These are phyloP conservation scores for Sporothrix schenckii DNA, from an alignment of 2,329 filamentous ascomycete genomes.

Conservation along the genomic window DNA sequence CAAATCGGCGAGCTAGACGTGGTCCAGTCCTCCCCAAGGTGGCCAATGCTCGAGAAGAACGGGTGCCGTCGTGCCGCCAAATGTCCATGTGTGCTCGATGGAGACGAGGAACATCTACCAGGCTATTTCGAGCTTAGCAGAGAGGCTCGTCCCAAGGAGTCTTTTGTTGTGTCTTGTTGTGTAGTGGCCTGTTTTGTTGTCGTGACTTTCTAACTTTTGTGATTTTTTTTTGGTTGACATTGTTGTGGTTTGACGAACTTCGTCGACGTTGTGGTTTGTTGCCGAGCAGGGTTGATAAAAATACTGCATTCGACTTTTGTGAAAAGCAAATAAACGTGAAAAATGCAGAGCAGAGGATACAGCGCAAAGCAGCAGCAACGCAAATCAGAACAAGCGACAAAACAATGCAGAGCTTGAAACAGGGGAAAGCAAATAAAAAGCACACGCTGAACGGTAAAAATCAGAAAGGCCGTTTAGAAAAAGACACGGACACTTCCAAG, in stretches of 20 bases:
- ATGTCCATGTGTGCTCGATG: background rate
- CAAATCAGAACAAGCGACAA: background rate
- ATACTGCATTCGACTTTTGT: background rate
- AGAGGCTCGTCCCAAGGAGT: background rate
- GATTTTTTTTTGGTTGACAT: constrained; percentile 13
- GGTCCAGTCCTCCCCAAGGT: background rate
- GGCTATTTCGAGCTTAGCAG: constrained; percentile 21
- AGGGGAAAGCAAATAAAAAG: background rate
- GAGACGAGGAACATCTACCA: background rate
- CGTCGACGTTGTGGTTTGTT: background rate
- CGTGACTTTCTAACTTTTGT: background rate
- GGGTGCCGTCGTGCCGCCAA: background rate
- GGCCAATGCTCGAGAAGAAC: background rate
- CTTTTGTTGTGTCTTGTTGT: background rate
- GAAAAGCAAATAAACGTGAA: background rate
- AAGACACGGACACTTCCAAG: constrained; percentile 33
- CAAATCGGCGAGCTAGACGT: background rate
- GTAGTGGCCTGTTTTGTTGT: constrained; percentile 1
- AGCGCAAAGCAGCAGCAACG: background rate
- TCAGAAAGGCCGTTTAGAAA: constrained; percentile 33
- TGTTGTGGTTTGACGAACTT: too few relatives aligned
- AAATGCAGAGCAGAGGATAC: background rate
- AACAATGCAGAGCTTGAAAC: background rate
- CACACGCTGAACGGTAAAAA: constrained; percentile 30
- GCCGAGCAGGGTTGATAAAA: constrained; percentile 14